Evolutionary conservation across 1,284 basidiomycete species (phyloP).

Genomic region (Trametes polyzona): DNA sequence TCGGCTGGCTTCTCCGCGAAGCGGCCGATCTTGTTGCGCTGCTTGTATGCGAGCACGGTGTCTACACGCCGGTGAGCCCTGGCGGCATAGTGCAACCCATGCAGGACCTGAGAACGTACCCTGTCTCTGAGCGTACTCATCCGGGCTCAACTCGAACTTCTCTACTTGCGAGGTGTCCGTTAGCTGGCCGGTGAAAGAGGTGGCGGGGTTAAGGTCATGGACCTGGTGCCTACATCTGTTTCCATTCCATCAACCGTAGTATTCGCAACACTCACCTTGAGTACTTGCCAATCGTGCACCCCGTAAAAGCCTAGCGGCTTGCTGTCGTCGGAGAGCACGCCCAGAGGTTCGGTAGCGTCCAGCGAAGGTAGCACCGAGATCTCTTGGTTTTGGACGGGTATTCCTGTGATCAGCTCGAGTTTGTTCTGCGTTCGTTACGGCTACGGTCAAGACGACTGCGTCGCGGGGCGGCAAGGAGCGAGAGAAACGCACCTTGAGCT

Average conservation of each 20-base stretch:
- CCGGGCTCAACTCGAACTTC: constrained; percentile 89
- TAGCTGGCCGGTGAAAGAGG: constrained; percentile 77
- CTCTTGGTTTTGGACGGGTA: constrained; percentile 72
- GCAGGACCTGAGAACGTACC: constrained; percentile 65
- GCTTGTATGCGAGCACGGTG: constrained; percentile 90
- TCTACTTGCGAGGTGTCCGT: constrained; percentile 87
- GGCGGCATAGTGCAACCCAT: constrained; percentile 14
- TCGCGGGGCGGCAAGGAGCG: neutral
- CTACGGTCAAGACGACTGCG: neutral
- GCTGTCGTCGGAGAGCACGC: constrained; percentile 65
- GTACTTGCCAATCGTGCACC: constrained; percentile 66
- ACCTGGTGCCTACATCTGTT: too few relatives aligned
- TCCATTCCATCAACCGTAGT: neutral
- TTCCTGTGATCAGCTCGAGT: constrained; percentile 90
- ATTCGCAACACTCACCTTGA: constrained; percentile 60
- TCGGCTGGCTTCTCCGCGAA: constrained; percentile 63
- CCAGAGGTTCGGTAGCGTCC: constrained; percentile 54
- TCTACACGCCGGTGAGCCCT: constrained; percentile 50
- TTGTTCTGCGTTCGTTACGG: constrained; percentile 59
- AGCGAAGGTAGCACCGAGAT: constrained; percentile 70
- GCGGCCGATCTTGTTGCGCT: constrained; percentile 86
- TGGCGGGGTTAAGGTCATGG: constrained; percentile 76
- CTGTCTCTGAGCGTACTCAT: constrained; percentile 80
- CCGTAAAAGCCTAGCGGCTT: constrained; percentile 77
- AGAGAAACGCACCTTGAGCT: constrained; percentile 69